phyloP scores from a whole-genome alignment of 345 rosid species.

The Excoecaria cochinchinensis region DNA sequence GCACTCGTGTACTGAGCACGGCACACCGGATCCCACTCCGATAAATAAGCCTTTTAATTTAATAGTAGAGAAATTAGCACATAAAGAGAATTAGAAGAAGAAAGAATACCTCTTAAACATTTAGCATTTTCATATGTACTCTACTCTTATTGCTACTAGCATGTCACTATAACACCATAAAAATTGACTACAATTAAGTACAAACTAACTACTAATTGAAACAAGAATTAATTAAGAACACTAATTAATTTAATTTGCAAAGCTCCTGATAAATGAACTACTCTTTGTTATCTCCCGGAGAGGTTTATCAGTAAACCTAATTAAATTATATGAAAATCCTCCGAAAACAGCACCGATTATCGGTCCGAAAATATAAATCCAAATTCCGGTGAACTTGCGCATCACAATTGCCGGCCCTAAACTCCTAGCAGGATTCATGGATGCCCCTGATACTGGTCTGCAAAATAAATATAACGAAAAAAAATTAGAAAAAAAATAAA shows the following conservation, averaged over 20 bases:
- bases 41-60: too few relatives aligned
- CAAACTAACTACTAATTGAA: background rate
- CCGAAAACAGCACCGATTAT: slow-evolving; percentile 28
- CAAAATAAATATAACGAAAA: background rate
- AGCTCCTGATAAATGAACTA: slow-evolving; percentile 1
- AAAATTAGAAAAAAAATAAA: background rate
- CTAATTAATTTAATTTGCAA: background rate
- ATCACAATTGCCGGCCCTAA: slow-evolving; percentile 41
- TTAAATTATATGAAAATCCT: slow-evolving; percentile 33
- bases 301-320: slow-evolving; percentile 27
- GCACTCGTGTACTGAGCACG: too few relatives aligned
- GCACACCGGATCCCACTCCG: too few relatives aligned
- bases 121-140: too few relatives aligned
- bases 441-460: slow-evolving; percentile 45
- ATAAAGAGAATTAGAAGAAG: too few relatives aligned
- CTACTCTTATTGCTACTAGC: too few relatives aligned
- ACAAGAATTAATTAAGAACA: background rate
- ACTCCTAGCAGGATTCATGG: slow-evolving; percentile 46
- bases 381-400: slow-evolving; percentile 24
- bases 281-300: slow-evolving; percentile 11
- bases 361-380: slow-evolving; percentile 40
- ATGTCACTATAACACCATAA: too few relatives aligned
- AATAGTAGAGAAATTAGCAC: too few relatives aligned
- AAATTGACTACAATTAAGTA: too few relatives aligned
- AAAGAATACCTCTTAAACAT: too few relatives aligned